Conservation (phyloP, 2,329 filamentous ascomycete species). For the Penicillium hesseltinei region DNA sequence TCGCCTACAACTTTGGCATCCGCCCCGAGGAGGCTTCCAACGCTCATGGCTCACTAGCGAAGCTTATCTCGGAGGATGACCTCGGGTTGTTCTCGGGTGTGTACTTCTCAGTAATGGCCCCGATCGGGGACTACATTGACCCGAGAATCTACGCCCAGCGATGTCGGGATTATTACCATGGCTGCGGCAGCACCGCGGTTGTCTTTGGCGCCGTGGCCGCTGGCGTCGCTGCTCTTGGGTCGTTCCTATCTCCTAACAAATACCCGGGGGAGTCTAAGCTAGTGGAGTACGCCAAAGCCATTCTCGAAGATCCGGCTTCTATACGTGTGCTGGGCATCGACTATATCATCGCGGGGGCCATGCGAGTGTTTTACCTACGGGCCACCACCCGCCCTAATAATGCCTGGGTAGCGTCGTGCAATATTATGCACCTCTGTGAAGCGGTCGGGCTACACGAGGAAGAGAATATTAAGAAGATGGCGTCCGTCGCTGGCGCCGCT, state of each 20-base stretch:
- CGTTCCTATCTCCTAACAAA: slow-evolving; percentile 27
- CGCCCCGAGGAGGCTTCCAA: slow-evolving; percentile 31
- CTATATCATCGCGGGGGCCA: slow-evolving; percentile 31
- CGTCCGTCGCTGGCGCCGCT: slow-evolving; percentile 23
- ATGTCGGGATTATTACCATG: slow-evolving; percentile 28
- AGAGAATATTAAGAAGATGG: slow-evolving; percentile 29
- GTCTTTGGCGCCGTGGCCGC: slow-evolving; percentile 31
- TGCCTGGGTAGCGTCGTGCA: slow-evolving; percentile 36
- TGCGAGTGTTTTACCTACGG: slow-evolving; percentile 32
- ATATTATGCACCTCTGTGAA: slow-evolving; percentile 32
- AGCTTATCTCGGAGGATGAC: slow-evolving; percentile 27
- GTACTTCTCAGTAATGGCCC: slow-evolving; percentile 25
- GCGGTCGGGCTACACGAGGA: slow-evolving; percentile 29
- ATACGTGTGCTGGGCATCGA: slow-evolving; percentile 28
- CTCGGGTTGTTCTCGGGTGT: slow-evolving; percentile 21
- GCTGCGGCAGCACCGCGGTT: slow-evolving; percentile 12
- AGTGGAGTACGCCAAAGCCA: slow-evolving; percentile 32
- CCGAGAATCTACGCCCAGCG: slow-evolving; percentile 27
- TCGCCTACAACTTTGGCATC: slow-evolving; percentile 35
- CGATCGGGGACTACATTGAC: slow-evolving; percentile 27
- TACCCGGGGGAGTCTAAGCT: slow-evolving; percentile 29
- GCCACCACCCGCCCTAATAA: slow-evolving; percentile 32
- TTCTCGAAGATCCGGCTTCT: slow-evolving; percentile 32
- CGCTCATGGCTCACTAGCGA: slow-evolving; percentile 21
- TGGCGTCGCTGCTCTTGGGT: slow-evolving; percentile 29